Evolutionary conservation across 371 early-diverging fungal species (phyloP), one percentile per base, ranked within the genome.

Genomic region (Actinomucor elegans): DNA sequence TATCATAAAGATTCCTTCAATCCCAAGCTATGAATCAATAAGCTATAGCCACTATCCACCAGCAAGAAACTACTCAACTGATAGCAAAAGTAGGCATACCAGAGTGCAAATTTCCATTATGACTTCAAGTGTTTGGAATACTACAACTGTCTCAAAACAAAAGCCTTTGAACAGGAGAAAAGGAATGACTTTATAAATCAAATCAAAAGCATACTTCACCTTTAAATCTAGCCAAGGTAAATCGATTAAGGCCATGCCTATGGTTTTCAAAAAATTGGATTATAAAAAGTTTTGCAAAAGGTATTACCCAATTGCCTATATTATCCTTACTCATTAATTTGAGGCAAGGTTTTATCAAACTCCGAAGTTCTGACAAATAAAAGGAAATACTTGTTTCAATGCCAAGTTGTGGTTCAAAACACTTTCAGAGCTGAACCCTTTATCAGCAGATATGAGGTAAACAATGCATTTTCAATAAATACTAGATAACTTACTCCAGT

Each of bases 241-340:
- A 40, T 37, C 31, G 35, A 49, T 52, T 42, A 50, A 48, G 73
- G 73, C 73, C 73, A 64, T 67, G 73, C 70, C 73, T 69, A 11
- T 64, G 4, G 9, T 34, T 55, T 59, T 57, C 43, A 46, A 67
- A 73, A 69, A 67, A 69, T 73, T 66, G 57, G 43, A 44, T 54
- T 57, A 38, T 38, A 54, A 45, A 52, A 43, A 46, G 37, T 27
- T 50, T 51, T 66, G 67, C 69, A 71, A 57, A 62, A 61, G 67
- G 73, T 56, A 48, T 73, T 67, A 69, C 59, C 73, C 70, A 67
- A 54, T 48, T 69, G 73, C 67, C 73, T 69, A 69, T 69, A 73
- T 73, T 69, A 73, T 73, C 73, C 73, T 73, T 73, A 69, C 73
- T 73, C 73, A 69, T 73, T 65, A 57, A 67, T 68, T 72, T 72